Percentiles rank a stretch among this genome's conserved stretches.
These are phyloP conservation scores for Eucalyptus erythrocorys DNA, from an alignment of 345 rosid species.

Conservation along the genomic window DNA sequence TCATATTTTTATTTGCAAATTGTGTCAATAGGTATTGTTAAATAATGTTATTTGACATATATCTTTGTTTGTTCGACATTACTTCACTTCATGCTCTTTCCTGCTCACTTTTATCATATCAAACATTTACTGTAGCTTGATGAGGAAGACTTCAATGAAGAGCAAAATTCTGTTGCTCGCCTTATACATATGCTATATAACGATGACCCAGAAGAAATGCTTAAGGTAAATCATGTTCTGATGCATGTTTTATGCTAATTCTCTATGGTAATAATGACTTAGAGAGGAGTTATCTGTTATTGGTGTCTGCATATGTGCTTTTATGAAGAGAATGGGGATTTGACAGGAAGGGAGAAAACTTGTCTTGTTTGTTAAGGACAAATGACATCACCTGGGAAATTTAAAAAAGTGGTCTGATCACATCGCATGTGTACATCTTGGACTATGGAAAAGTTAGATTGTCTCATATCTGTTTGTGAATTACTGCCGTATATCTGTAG, in stretches of 20 bases:
- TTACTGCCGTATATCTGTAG: neutral
- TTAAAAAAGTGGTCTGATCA: neutral
- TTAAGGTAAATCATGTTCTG: constrained; percentile 30
- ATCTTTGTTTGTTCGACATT: neutral
- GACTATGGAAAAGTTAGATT: neutral
- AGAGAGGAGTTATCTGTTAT: neutral
- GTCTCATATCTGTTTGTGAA: neutral
- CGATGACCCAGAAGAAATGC: constrained; percentile 81
- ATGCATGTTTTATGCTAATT: neutral
- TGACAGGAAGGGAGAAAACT: neutral
- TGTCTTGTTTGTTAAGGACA: neutral
- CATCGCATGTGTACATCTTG: neutral
- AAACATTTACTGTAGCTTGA: constrained; percentile 29
- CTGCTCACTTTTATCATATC: neutral
- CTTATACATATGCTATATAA: constrained; percentile 77
- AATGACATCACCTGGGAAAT: neutral
- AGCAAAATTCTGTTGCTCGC: constrained; percentile 84
- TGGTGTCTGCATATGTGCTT: neutral
- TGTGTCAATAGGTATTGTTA: neutral
- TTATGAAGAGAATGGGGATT: neutral
- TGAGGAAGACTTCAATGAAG: constrained; percentile 91
- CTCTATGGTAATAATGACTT: neutral
- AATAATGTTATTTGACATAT: neutral
- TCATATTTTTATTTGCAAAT: neutral
- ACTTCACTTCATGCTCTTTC: neutral